These are phyloP conservation scores for Diaporthe vexans DNA, from an alignment of 2,329 filamentous ascomycete genomes.

Conservation along the genomic window DNA sequence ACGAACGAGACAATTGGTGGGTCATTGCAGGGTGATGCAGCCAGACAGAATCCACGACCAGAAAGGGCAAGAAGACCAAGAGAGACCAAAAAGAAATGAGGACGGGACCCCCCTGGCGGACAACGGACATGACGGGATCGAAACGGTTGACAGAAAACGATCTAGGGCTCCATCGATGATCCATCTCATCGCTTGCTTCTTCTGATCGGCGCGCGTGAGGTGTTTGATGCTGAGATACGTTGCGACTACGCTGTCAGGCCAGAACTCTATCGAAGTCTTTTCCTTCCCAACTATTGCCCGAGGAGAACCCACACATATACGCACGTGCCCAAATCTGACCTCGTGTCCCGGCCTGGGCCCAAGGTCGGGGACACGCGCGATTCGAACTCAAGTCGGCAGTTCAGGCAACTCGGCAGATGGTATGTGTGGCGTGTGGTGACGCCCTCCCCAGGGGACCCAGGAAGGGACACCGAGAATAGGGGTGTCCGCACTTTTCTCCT, in stretches of 20 bases:
- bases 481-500: background rate
- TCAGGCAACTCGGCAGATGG: conserved; percentile 18
- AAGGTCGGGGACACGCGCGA: background rate
- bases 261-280: conserved; percentile 22
- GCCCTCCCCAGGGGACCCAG: conserved; percentile 10
- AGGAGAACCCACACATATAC: background rate
- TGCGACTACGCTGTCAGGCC: conserved; percentile 1
- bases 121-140: conserved; percentile 26
- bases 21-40: conserved; percentile 68
- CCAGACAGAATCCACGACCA: background rate
- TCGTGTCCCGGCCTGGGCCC: conserved; percentile 9
- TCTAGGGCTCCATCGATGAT: conserved; percentile 23
- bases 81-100: background rate
- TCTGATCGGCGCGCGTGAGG: background rate
- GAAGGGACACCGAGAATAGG: conserved; percentile 26
- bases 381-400: conserved; percentile 6
- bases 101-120: conserved; percentile 13
- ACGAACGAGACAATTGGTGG: conserved; percentile 99
- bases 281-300: conserved; percentile 17
- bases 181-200: conserved; percentile 33
- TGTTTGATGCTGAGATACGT: conserved; percentile 20
- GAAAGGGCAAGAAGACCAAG: background rate
- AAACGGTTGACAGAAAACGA: conserved; percentile 33
- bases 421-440: conserved; percentile 1
- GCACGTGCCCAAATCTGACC: background rate